Base-by-base conservation (phyloP, 768 basidiomycete species). In the Russula sp. region DNA sequence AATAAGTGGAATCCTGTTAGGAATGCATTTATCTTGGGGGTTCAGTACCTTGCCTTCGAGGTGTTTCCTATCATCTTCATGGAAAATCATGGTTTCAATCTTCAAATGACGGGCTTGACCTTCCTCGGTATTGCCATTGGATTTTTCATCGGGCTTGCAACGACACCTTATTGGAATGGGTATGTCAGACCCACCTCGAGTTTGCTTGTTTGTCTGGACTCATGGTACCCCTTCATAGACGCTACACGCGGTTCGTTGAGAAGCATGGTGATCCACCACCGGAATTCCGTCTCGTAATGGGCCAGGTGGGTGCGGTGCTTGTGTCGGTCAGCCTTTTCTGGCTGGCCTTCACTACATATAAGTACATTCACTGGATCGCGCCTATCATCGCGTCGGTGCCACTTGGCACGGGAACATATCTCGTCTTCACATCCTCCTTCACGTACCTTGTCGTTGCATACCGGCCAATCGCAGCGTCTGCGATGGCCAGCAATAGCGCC, bases 361-460 rank as follows among this genome's bases (percentile, higher is more conserved):
- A 69, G 3, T 70, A 70, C 13, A 77, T 84, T 0, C 80, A 79
- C 60, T 80, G 79, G 80, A 78, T 78, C 53, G 76, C 72, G 4
- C 79, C 79, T n/a, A 76, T 82, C 66, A 70, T 82, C 59, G 75
- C 72, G 1, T 77, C 79, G 0, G 64, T 75, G 4, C 80, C 77
- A 5, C 51, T 62, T 62, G 82, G 83, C 32, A 75, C 80, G 0
- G 87, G 85, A 1, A 72, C 81, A 51, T 74, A 79, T 68, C 87
- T 82, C 65, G 82, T 84, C 44, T 91, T 87, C 75, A 84, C 85
- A 0, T 82, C 82, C 6, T 83, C 82, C 1, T 88, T 88, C 74
- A 86, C 79, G 71, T 83, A 79, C 68, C 74, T 82, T 50, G 81
- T 82, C 32, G 77, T 77, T 13, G 78, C 79, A 6, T 82, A 80